Evolutionary conservation across 208 protist genomes (phyloP).

Genomic region (Acanthamoeba royreba): DNA sequence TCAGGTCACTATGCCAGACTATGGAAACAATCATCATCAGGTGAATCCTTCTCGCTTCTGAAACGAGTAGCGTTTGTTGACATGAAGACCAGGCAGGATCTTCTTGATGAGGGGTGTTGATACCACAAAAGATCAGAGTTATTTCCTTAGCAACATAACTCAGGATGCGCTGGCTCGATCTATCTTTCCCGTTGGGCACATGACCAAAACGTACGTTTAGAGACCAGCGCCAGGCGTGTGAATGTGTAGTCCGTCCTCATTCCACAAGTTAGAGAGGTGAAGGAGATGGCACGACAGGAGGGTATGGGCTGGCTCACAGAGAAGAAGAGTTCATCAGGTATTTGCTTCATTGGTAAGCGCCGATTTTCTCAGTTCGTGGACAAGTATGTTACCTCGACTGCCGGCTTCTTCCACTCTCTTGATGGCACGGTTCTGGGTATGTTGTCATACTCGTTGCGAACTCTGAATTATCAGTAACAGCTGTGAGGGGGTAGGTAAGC

Average conservation of each 20-base stretch:
- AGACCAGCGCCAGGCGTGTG: background rate
- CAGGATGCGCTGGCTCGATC: background rate
- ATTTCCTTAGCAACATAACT: constrained; percentile 69
- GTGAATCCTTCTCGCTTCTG: too few species aligned
- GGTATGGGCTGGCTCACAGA: background rate
- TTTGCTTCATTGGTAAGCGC: constrained; percentile 81
- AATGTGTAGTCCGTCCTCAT: background rate
- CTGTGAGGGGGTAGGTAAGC: background rate
- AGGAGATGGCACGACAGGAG: background rate
- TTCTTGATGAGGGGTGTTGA: constrained; percentile 42
- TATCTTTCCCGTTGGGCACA: constrained; percentile 73
- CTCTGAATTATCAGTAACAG: background rate
- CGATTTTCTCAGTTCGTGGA: constrained; percentile 64
- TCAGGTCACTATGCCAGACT: constrained; percentile 39
- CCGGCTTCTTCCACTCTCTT: constrained; percentile 2
- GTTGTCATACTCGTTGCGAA: background rate
- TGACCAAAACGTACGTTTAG: constrained; percentile 58
- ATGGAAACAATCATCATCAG: background rate
- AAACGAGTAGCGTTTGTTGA: too few species aligned
- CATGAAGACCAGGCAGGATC: background rate
- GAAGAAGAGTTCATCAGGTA: constrained; percentile 69
- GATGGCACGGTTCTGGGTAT: background rate
- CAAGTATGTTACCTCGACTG: constrained; percentile 32
- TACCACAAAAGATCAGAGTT: constrained; percentile 77
- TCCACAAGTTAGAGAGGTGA: background rate